phyloP scores from a whole-genome alignment of 345 rosid genomes.

The Bruguiera gymnorhiza region DNA sequence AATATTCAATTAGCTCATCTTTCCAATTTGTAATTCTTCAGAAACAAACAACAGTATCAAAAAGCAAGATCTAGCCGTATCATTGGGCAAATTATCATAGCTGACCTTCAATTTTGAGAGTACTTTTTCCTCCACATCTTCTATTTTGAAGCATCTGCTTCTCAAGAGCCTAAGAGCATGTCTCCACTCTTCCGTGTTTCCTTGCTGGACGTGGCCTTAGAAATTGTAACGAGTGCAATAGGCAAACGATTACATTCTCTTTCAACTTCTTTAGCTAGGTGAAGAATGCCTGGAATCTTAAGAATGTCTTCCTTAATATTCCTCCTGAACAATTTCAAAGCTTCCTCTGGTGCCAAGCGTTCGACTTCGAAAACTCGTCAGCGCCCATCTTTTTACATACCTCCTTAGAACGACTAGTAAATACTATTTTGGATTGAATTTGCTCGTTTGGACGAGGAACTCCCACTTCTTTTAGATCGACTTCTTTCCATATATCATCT shows the following conservation, averaged over 20 bases:
- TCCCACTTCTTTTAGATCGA: too few species aligned
- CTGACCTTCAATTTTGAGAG: neutral
- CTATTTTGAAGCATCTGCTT: neutral
- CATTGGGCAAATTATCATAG: conserved; percentile 8
- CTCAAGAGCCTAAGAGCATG: conserved; percentile 5
- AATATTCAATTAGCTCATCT: conserved; percentile 9
- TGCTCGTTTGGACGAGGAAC: too few species aligned
- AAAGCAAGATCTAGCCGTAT: conserved; percentile 10
- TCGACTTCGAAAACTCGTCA: too few species aligned
- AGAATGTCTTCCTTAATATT: too few species aligned
- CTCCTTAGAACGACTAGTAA: too few species aligned
- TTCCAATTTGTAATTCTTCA: neutral
- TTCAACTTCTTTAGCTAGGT: neutral
- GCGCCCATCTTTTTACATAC: too few species aligned
- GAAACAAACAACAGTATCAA: conserved; percentile 22
- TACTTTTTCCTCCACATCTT: neutral
- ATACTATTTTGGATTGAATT: too few species aligned
- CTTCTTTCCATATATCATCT: too few species aligned
- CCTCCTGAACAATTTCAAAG: too few species aligned
- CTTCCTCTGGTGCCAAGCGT: too few species aligned
- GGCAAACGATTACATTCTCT: conserved; percentile 26
- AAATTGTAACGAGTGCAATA: neutral
- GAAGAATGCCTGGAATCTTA: too few species aligned
- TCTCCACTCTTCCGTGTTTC: conserved; percentile 17
- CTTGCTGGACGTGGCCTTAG: conserved; percentile 9